Evolutionary conservation across 2,329 filamentous ascomycete genomes (phyloP).

Genomic region (Penicillium occitanis): DNA sequence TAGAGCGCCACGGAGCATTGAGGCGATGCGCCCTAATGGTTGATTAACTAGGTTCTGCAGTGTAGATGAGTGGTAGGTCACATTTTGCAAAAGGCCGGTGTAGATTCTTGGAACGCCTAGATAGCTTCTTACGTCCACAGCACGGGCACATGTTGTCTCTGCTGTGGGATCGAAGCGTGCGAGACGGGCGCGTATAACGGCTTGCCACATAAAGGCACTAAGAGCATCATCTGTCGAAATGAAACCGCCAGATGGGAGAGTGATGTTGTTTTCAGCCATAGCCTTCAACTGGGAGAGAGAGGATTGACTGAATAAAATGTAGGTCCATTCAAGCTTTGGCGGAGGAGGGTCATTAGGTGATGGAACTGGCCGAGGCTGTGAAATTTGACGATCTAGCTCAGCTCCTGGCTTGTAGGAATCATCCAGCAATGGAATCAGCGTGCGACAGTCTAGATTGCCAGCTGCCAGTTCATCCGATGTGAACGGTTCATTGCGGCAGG

Average conservation of each 20-base stretch:
- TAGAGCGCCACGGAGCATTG: neutral
- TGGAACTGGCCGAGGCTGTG: neutral
- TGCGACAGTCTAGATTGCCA: conserved; percentile 46
- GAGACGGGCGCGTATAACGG: conserved; percentile 43
- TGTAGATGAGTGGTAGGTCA: conserved; percentile 43
- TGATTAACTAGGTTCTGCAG: conserved; percentile 26
- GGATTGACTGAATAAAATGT: conserved; percentile 33
- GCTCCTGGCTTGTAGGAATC: conserved; percentile 22
- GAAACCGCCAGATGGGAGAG: conserved; percentile 36
- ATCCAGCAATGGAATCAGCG: conserved; percentile 44
- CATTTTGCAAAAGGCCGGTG: conserved; percentile 51
- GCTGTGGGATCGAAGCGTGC: conserved; percentile 31
- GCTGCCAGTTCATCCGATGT: conserved; percentile 44
- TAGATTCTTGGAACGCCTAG: conserved; percentile 49
- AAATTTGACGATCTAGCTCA: neutral
- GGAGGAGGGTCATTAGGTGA: conserved; percentile 1
- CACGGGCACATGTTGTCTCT: conserved; percentile 45
- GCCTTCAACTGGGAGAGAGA: conserved; percentile 46
- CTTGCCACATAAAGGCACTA: conserved; percentile 17
- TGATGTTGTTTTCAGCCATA: conserved; percentile 28
- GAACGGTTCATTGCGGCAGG: conserved; percentile 48
- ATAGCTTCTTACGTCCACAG: conserved; percentile 49
- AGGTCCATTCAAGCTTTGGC: conserved; percentile 10
- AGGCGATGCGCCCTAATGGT: neutral
- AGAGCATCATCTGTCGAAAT: conserved; percentile 41